Base-by-base conservation (phyloP, 768 basidiomycete genomes). In the Kwoniella shandongensis region DNA sequence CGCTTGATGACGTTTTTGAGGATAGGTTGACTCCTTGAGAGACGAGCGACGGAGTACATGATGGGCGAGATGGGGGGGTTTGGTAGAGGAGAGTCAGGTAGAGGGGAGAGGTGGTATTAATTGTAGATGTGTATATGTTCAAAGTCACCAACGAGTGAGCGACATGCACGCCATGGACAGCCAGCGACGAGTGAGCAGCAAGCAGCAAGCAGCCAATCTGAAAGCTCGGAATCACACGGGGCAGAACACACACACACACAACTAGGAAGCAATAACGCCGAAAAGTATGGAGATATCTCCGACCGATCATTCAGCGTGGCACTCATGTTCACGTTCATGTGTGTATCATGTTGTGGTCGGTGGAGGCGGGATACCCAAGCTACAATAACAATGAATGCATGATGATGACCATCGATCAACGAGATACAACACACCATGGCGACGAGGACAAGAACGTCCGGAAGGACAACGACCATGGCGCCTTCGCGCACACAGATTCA, bases 31-130 rank as follows among this genome's bases (percentile, higher is more conserved):
- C 59, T 51, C 36, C 40, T 41, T 17, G 64, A 40, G 36, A 59
- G 51, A 15, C 53, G 47, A 10, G 57, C 36, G 64, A 66, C 44
- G 48, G 56, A 50, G 53, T 61, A 66, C 64, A 66, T 66, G 56
- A 41, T 17, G 59, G 32, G 50, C 6, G 45, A 44, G 45, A 40
- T 54, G 32, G 58, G 18, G n/a, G 39, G 32, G 32, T 22, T 30
- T 18, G 39, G n/a, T 26, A 2, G 53, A 40, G 45, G 54, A 44
- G 44, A 47, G 30, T 25, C 35, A 53, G 38, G 56, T 44, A 22
- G 20, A 30, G 30, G 20, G 59, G 46, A 47, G 30, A 2, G 12
- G 35, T 15, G 23, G 39, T 29, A 22, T 32, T 1, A 25, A 30
- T 6, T 32, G 32, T 32, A 44, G 40, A 3, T 49, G 20, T n/a